Evolutionary conservation across 495 filamentous ascomycete species (phyloP), one percentile per base, ranked within the genome.

Genomic region (Emericellopsis terricola): DNA sequence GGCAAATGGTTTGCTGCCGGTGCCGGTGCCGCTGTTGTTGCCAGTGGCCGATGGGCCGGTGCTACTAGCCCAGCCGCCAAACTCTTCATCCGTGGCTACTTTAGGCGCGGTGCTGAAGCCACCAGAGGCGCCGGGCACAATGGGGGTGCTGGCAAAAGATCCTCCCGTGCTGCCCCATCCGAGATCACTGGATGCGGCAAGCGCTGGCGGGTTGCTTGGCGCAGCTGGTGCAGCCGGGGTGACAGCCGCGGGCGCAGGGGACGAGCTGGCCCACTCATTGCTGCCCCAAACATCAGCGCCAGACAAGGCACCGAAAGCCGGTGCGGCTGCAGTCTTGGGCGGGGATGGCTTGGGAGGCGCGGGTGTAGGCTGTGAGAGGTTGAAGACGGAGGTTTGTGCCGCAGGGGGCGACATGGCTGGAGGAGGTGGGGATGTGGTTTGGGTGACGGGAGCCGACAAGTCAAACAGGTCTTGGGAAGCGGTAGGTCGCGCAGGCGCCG

Each of bases 31-130:
- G 44, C 64, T 65, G 23, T 56, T 59, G 20, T 38, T 40, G 5
- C 2, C 16, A 3, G n/a, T 13, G 36, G 50, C 70, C 31, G 58
- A 38, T 33, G 48, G 37, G 15, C 49, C 53, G n/a, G 64, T 60
- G 33, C 64, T 61, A 55, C 78, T 84, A 29, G 76, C 78, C 85
- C 85, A 94, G 15, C 84, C 84, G 11, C 85, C 85, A 57, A 92
- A 94, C 44, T 94, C 85, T 53, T 94, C 85, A 49, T 94, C 85
- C 0, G 71, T 72, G 19, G 71, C 66, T 2, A 89, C 76, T 41
- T 75, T 75, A 8, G 79, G 73, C 15, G 69, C 51, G 3, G 60
- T 41, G 9, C 51, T 55, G 39, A 66, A 66, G 1, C 64, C 64
- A 17, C 65, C 64, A 6, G 56, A 57, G 1, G 57, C 35, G 8